Evolutionary conservation across 2,329 filamentous ascomycete species (phyloP), one percentile per base, ranked within the genome.

Genomic region (Colletotrichum echinochloae): DNA sequence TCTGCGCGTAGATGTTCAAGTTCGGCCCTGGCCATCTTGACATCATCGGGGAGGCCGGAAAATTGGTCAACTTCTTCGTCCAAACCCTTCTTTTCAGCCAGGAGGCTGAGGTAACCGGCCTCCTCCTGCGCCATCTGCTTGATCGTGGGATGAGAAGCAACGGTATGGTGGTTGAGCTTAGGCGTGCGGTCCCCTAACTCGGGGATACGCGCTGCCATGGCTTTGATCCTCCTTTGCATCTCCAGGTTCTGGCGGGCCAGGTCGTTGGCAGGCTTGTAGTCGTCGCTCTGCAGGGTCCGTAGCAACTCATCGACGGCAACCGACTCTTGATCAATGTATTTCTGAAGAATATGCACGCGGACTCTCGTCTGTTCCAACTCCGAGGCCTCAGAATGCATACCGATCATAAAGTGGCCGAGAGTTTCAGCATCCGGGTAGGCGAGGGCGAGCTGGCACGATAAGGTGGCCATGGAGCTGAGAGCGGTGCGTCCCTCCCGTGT

Each of bases 191-290:
- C 87, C 57, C 83, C 82, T 69, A 93, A 88, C 76, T 96, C 93
- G 20, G 88, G 88, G 1, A 95, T 83, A 74, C 91, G 91, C 2
- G 89, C 82, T 18, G 86, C 82, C 46, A 93, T 83, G n/a, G 88
- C 81, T 77, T 94, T 94, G 59, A 91, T 88, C 66, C 86, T 89
- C 65, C 92, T 89, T 73, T 91, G 89, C 80, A 92, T 88, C 60
- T 96, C 91, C 5, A 91, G 85, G n/a, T 94, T 95, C 73, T 91
- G 87, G 73, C 89, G 89, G 14, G 89, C 87, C 4, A 95, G 81
- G 72, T 89, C 84, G 0, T 88, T 76, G 0, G 89, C 80, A 0
- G 88, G 86, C 20, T 87, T 84, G 75, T 88, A 91, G 18, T 79
- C 78, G 8, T 84, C 81, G 18, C 79, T 77, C 30, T 81, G 79